Evolutionary conservation across 139 green algal species (phyloP).

Genomic region (Chlamydomonas incerta): DNA sequence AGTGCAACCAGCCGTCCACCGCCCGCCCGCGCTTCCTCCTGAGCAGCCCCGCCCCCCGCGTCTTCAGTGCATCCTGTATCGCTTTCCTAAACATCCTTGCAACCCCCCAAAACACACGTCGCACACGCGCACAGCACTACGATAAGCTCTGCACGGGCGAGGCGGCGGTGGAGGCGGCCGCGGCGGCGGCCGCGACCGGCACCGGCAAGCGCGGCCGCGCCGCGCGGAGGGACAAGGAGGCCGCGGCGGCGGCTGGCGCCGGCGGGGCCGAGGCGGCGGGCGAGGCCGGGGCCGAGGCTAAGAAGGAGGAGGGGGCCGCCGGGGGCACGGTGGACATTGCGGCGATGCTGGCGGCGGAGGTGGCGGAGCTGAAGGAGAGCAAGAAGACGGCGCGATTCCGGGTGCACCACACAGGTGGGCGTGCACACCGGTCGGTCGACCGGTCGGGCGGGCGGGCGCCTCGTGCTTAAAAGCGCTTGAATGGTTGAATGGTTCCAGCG

Average conservation of each 20-base stretch:
- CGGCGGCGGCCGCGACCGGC: neutral
- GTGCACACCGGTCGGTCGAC: too few relatives aligned
- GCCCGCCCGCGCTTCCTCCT: too few relatives aligned
- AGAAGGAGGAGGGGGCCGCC: neutral
- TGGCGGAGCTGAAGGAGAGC: slow-evolving; percentile 58
- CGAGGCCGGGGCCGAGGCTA: neutral
- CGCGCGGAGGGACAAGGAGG: neutral
- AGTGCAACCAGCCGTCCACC: too few relatives aligned
- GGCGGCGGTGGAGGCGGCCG: neutral
- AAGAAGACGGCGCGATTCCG: slow-evolving; percentile 51
- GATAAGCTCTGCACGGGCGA: slow-evolving; percentile 30
- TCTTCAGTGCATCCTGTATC: too few relatives aligned
- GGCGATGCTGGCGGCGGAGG: slow-evolving; percentile 51
- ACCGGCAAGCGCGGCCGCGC: neutral
- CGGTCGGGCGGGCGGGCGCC: too few relatives aligned
- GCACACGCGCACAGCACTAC: slow-evolving; percentile 52
- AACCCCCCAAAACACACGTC: too few relatives aligned
- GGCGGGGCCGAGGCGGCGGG: too few relatives aligned
- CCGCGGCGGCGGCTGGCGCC: neutral
- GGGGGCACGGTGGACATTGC: slow-evolving; percentile 41
- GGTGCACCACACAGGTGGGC: slow-evolving; percentile 49
- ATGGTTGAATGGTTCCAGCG: too few relatives aligned
- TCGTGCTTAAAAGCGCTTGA: too few relatives aligned
- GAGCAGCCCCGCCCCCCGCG: too few relatives aligned
- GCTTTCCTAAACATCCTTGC: too few relatives aligned